Base-by-base conservation (phyloP, 1,284 basidiomycete species). In the Cutaneotrichosporon mucoides region DNA sequence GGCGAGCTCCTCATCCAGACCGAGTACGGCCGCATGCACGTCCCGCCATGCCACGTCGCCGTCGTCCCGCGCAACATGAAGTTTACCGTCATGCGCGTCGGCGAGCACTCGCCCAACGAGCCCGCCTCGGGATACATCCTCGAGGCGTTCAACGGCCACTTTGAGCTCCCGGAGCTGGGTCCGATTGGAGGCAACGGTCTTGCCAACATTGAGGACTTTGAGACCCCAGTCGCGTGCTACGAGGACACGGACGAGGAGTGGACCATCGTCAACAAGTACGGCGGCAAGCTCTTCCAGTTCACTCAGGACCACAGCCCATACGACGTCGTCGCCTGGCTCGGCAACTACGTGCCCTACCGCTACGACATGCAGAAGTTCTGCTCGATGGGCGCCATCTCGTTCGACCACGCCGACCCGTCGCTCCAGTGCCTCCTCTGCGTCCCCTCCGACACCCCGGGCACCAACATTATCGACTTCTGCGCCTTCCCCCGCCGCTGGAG, bases 261-360 rank as follows among this genome's bases (percentile, higher is more conserved):
- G 84, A 78, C 83, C 63, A 80, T 60, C 46, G 60, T 61, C 35
- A 49, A 57, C 41, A 46, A 63, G 53, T 45, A 60, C 42, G 42
- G 54, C 24, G 62, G 62, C 57, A 52, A 59, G 38, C 37, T 57
- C 38, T 47, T 35, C 63, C 82, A 81, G 82, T 65, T 72, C 82
- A 42, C 83, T 82, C 76, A 84, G 60, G n/a, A 47, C 36, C 61
- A 65, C 61, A 47, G 50, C 11, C 64, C 64, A 33, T 65, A 57
- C 57, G 87, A 88, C 68, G 86, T 88, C 36, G 86, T 88, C 47
- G 85, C 86, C 0, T 87, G 84, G 83, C 82, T 84, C 56, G 85
- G 85, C 57, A 87, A 85, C 75, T 88, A 88, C 66, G 81, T 86
- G 3, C 86, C 86, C 1, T 88, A 85, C 79, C 87, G 87, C 72